Evolutionary conservation across 1,139 yeast genomes (phyloP), one percentile per base, ranked within the genome.

Genomic region (Taphrina communis): DNA sequence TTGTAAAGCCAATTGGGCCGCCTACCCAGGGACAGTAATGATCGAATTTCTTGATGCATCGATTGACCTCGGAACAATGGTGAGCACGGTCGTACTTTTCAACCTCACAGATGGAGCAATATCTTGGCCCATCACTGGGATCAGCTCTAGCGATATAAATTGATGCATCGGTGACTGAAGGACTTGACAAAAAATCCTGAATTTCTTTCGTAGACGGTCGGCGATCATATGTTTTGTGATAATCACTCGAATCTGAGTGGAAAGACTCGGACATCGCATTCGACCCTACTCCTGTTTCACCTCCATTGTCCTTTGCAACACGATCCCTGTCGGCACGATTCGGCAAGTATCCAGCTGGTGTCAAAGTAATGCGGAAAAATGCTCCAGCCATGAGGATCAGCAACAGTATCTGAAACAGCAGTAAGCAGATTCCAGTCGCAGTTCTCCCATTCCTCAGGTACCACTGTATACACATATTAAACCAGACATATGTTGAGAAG

Each of bases 1-100:
- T 93, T 55, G 81, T 81, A 76, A 83, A 88, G 0, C 99, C 99
- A 71, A 94, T 86, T 73, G 97, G 90, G 5, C 85, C 82, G 9
- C 94, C 87, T 73, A 94, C 88, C 97, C 97, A 93, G 0, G 96
- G 96, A 76, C 99, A 94, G 78, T 90, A 96, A 76, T 94, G 99
- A 78, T 81, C 83, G 82, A 81, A 80, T 53, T 75, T 74, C 4
- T 94, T 81, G 0, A 90, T 83, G 78, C 99, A 94, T 66, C 78
- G 79, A 11, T 86, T 83, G 73, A 95, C 86, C 35, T 85, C 79
- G 0, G 78, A 87, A 71, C 97, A 90, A 76, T 94, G 99, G 75
- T 94, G 99, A 39, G 81, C 76, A 68, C 98, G 81, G 75, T 91
- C 97, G 0, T 97, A 97, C 76, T 94, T 94, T 86, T 94, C 86